Evolutionary conservation across 1,139 yeast genomes (phyloP), one percentile per base, ranked within the genome.

Genomic region (Blastobotrys serpentis): DNA sequence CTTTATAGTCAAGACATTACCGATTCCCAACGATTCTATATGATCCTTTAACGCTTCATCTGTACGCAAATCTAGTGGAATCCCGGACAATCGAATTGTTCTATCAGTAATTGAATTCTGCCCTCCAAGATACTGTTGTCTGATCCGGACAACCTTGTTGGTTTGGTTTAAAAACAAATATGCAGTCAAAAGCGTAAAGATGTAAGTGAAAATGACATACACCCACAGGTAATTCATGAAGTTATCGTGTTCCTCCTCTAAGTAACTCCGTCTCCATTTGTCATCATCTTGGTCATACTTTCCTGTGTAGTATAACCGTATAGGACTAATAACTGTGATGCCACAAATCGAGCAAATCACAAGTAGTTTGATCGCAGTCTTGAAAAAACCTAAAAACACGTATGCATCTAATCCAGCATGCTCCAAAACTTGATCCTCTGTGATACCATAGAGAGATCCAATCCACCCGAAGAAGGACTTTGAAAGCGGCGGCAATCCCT

Each of bases 401-500:
- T 79, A 89, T 0, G 98, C 97, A 68, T 92, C 98, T 39, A 92
- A 70, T 0, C 98, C 98, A 1, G 97, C 96, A 62, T 84, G 84
- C 53, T 87, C 90, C 47, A 92, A 72, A 1, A 92, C 79, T 56
- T 89, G 88, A 30, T 79, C 77, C 59, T 92, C 98, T 21, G 76
- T 74, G 14, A 89, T 80, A 14, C 67, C 68, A 63, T 78, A 79
- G 14, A 90, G 69, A 0, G 81, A 78, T 1, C 82, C 77, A 5
- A 90, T 72, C 96, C 97, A 90, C 1, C 92, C 88, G 59, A 89
- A 82, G 18, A 86, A 62, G 3, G 86, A 75, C 43, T 69, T 65
- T 10, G 74, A 67, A 21, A 77, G 62, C 19, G 59, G 55, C 11
- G 78, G 81, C 16, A 73, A 57, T 11, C 68, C 72, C 55, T 44